Evolutionary conservation across 306 rosid species (phyloP), one percentile per base, ranked within the genome.

Genomic region (Malus sylvestris): DNA sequence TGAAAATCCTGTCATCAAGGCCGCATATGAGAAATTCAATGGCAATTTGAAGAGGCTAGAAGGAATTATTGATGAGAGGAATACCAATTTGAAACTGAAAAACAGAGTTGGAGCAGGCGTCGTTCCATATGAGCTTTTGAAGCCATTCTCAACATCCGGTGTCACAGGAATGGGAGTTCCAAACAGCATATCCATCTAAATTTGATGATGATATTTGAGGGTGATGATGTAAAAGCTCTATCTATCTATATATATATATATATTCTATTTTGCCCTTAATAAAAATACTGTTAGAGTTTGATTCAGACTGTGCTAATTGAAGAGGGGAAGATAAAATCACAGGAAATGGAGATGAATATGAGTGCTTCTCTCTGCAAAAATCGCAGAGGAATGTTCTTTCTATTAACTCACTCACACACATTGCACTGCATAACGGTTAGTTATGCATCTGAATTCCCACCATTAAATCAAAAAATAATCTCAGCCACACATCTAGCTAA

Each of bases 81-180:
- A 81, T n/a, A 52, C 71, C 35, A 14, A 81, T 52, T 1, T 19
- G 14, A 33, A 78, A 1, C 45, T 75, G 59, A 70, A 62, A 80
- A 85, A 85, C 29, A 52, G 77, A 64, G 87, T 82, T 51, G 84
- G 89, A 68, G 91, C 83, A 25, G 67, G 63, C 40, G 81, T 78
- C 72, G 52, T 77, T 74, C 86, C 85, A 22, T 89, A 73, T 67
- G 78, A 85, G 78, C 89, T 83, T 77, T 65, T 82, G 67, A 86
- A 79, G 58, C 88, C 81, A 69, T 74, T 79, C 64, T 79, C 89
- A 11, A 33, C 49, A 12, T 68, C 78, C 46, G 74, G 84, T 23
- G 85, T 84, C 63, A 78, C 78, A 4, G 81, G 88, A 19, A 86
- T 51, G 78, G 86, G 82, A 22, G 81, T 81, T 75, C 81, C 84